A percentile compares a stretch with the other conserved stretches of the same genome.
Evolutionary conservation across 352 stramenopile genomes (phyloP).

Genomic region (Pythium coloratum): DNA sequence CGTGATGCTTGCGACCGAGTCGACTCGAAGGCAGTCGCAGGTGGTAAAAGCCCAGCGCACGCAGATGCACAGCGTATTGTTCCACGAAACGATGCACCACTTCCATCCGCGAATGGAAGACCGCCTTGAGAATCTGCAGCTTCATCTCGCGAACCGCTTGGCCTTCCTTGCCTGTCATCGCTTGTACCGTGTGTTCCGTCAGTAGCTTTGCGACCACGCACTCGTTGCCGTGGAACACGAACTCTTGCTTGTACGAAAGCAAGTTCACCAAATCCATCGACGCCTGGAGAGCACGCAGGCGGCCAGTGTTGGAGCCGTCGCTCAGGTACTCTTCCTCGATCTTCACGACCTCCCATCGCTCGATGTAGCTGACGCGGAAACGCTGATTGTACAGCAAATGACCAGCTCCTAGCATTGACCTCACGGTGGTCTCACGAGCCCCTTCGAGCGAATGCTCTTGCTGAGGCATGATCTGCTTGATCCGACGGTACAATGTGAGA

Average conservation of each 20-base stretch:
- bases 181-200: conserved; percentile 71
- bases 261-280: conserved; percentile 86
- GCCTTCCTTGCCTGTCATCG: conserved; percentile 64
- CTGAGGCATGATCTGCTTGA: conserved; percentile 3
- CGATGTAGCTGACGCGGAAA: conserved; percentile 77
- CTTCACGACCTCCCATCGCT: conserved; percentile 66
- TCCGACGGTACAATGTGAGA: conserved; percentile 12
- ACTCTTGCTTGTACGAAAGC: conserved; percentile 84
- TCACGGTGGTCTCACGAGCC: conserved; percentile 48
- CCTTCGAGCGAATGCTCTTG: conserved; percentile 39
- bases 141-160: conserved; percentile 65
- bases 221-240: conserved; percentile 78
- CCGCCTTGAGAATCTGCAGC: conserved; percentile 69
- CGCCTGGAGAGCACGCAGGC: conserved; percentile 52
- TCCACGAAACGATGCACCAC: conserved; percentile 74
- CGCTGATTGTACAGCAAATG: conserved; percentile 68
- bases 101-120: conserved; percentile 65
- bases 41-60: conserved; percentile 63
- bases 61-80: conserved; percentile 62
- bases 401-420: conserved; percentile 53
- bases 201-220: conserved; percentile 73
- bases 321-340: conserved; percentile 50
- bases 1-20: conserved; percentile 12
- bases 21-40: conserved; percentile 42
- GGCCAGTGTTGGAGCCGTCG: conserved; percentile 44